Percentiles rank a stretch among this genome's conserved stretches.
Evolutionary conservation across 257 asterid species (phyloP).

Genomic region (Osmanthus fragrans): DNA sequence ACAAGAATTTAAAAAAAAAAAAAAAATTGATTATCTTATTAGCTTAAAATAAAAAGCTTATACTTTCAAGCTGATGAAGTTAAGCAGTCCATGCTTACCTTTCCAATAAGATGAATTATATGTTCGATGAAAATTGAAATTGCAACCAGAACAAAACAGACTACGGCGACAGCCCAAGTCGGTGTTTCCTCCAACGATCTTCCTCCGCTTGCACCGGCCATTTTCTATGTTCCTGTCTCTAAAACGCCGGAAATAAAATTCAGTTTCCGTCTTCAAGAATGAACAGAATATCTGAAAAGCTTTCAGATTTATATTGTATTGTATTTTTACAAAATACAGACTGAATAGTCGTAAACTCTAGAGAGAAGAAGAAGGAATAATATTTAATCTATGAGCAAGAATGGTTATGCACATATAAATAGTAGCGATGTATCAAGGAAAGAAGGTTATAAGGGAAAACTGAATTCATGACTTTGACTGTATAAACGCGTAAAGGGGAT

Average conservation of each 20-base stretch:
- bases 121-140: slow-evolving; percentile 69
- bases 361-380: too few species aligned
- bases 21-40: neutral
- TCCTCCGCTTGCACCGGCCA: slow-evolving; percentile 78
- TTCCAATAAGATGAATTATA: slow-evolving; percentile 69
- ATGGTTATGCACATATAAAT: neutral
- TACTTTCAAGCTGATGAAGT: neutral
- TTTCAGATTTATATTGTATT: neutral
- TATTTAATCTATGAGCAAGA: too few species aligned
- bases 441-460: slow-evolving; percentile 5
- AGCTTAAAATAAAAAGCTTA: too few species aligned
- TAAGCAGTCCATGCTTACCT: slow-evolving; percentile 36
- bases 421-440: too few species aligned
- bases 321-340: neutral
- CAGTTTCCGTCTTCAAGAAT: too few species aligned
- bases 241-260: too few species aligned
- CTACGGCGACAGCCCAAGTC: slow-evolving; percentile 92
- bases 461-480: slow-evolving; percentile 14
- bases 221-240: slow-evolving; percentile 21
- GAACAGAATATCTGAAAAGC: neutral
- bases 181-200: slow-evolving; percentile 79
- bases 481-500: slow-evolving; percentile 12
- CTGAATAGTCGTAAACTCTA: neutral
- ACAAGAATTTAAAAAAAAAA: slow-evolving; percentile 4
- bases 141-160: slow-evolving; percentile 67